Percentiles rank a stretch among this genome's conserved stretches.
phyloP scores from a whole-genome alignment of 805 yeast species.

The Brettanomyces bruxellensis region DNA sequence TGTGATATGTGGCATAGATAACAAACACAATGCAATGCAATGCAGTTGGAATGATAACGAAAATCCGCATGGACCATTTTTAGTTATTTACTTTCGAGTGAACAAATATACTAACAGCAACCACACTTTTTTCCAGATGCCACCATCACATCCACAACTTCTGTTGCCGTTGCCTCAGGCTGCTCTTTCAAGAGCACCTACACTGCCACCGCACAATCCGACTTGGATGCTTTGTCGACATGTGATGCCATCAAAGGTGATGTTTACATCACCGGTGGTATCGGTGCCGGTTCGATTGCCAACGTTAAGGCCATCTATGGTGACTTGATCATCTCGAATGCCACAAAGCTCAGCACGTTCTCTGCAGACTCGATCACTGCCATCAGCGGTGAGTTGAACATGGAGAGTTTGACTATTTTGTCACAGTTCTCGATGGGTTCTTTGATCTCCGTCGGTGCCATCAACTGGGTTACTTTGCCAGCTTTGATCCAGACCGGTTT shows the following conservation, averaged over 20 bases:
- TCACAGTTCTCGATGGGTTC: conserved; percentile 63
- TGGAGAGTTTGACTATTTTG: conserved; percentile 59
- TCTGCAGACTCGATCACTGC: conserved; percentile 72
- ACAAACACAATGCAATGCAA: too few relatives aligned
- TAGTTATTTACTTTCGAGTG: not conserved
- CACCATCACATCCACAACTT: conserved; percentile 42
- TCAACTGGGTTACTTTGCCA: conserved; percentile 78
- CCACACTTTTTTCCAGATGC: conserved; percentile 29
- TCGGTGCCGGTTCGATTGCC: conserved; percentile 58
- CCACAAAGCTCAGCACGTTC: conserved; percentile 52
- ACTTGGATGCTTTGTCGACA: conserved; percentile 60
- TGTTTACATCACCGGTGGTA: conserved; percentile 53
- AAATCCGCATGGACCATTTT: not conserved
- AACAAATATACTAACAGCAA: not conserved
- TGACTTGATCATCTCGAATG: conserved; percentile 56
- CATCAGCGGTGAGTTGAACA: conserved; percentile 61
- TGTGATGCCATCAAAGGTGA: conserved; percentile 82
- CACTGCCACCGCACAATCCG: conserved; percentile 74
- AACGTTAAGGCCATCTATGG: conserved; percentile 76
- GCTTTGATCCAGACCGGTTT: conserved; percentile 67
- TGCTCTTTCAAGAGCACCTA: conserved; percentile 54
- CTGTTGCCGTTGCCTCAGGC: conserved; percentile 41
- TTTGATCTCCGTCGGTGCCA: conserved; percentile 73
- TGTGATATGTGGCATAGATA: too few relatives aligned
- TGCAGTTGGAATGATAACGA: too few relatives aligned